phyloP scores from a whole-genome alignment of 495 filamentous ascomycete genomes.

The Penicillium coprophilum region DNA sequence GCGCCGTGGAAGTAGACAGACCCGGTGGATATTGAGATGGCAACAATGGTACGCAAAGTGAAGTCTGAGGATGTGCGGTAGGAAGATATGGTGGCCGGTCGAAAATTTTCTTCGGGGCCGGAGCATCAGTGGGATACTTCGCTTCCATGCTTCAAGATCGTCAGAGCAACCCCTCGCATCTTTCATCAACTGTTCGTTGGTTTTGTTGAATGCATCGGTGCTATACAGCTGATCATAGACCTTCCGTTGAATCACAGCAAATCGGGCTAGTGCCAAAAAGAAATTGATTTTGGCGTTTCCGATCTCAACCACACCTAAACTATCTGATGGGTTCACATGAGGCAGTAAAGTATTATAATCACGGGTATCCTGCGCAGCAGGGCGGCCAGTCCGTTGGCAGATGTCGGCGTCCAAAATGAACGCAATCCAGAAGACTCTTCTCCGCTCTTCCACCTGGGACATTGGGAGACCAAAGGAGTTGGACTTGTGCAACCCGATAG shows the following conservation, averaged over 20 bases:
- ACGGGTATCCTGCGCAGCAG: slow-evolving; percentile 16
- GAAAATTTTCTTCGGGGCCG: slow-evolving; percentile 6
- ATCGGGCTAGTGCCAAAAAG: slow-evolving; percentile 17
- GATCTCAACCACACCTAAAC: slow-evolving; percentile 14
- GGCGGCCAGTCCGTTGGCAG: slow-evolving; percentile 16
- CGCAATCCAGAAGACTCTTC: slow-evolving; percentile 25
- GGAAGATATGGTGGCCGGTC: not conserved
- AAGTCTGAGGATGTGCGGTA: slow-evolving; percentile 20
- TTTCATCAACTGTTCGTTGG: slow-evolving; percentile 6
- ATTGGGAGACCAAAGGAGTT: slow-evolving; percentile 6
- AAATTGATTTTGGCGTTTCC: slow-evolving; percentile 12
- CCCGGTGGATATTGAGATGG: slow-evolving; percentile 19
- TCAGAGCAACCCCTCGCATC: slow-evolving; percentile 15
- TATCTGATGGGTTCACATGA: slow-evolving; percentile 10
- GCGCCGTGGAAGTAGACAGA: slow-evolving; percentile 6
- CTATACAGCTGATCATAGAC: slow-evolving; percentile 18
- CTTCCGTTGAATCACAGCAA: slow-evolving; percentile 19
- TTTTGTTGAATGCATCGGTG: not conserved
- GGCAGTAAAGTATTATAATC: slow-evolving; percentile 23
- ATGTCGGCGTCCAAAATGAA: slow-evolving; percentile 30
- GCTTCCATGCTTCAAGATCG: slow-evolving; percentile 17
- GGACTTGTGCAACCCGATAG: slow-evolving; percentile 24
- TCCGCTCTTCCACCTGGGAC: slow-evolving; percentile 20
- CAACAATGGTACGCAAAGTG: slow-evolving; percentile 22
- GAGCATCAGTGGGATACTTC: slow-evolving; percentile 2